Evolutionary conservation across 2,329 filamentous ascomycete species (phyloP).

Genomic region (Amphichorda felina): DNA sequence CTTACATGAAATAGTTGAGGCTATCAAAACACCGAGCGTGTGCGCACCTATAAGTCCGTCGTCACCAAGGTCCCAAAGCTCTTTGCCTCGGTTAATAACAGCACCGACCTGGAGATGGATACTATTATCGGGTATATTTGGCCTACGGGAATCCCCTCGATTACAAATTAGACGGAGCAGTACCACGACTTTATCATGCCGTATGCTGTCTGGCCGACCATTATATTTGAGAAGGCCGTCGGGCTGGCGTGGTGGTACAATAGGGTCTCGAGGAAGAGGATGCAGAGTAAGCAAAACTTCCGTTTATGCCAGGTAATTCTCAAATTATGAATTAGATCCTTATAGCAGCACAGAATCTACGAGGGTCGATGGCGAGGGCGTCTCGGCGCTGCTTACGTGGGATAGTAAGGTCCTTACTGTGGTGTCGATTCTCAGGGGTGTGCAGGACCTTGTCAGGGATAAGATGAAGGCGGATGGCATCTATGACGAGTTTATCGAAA

Average conservation of each 20-base stretch:
- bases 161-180: slow-evolving; percentile 24
- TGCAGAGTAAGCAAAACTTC: no score
- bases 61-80: slow-evolving; percentile 23
- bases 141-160: slow-evolving; percentile 24
- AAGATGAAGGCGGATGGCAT: slow-evolving; percentile 23
- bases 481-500: slow-evolving; percentile 21
- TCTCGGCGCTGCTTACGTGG: slow-evolving; percentile 28
- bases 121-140: slow-evolving; percentile 27
- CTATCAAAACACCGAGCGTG: slow-evolving; percentile 25
- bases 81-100: slow-evolving; percentile 29
- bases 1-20: not conserved
- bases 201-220: slow-evolving; percentile 24
- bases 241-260: slow-evolving; percentile 30
- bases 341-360: slow-evolving; percentile 29
- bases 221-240: slow-evolving; percentile 23
- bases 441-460: slow-evolving; percentile 21
- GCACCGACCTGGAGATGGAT: slow-evolving; percentile 21
- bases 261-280: slow-evolving; percentile 26
- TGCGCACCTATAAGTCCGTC: slow-evolving; percentile 27
- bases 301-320: no score
- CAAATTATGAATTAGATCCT: no score
- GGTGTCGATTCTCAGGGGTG: slow-evolving; percentile 23
- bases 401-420: slow-evolving; percentile 30
- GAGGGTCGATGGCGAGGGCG: slow-evolving; percentile 22
- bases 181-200: slow-evolving; percentile 28